These are phyloP conservation scores for Solanum piurae DNA, from an alignment of 257 asterid genomes.

Conservation along the genomic window DNA sequence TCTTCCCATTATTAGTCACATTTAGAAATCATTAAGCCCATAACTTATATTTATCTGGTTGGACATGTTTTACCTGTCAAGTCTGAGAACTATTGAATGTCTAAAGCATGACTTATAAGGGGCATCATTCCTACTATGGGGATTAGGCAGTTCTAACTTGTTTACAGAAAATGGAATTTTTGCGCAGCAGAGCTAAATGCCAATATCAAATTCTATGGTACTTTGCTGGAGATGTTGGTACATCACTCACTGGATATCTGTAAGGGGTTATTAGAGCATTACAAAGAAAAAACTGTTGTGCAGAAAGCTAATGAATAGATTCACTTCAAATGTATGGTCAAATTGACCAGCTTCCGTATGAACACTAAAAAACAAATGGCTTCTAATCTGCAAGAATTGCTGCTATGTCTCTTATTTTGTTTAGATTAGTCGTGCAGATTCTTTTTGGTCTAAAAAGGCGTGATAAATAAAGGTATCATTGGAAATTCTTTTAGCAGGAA, in stretches of 20 bases:
- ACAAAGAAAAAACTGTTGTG: background rate
- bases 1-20: background rate
- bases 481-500: background rate
- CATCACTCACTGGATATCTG: background rate
- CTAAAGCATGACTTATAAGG: background rate
- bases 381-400: background rate
- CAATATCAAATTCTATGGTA: background rate
- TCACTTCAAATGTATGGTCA: background rate
- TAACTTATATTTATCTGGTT: background rate
- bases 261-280: background rate
- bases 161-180: background rate
- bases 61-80: background rate
- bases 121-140: background rate
- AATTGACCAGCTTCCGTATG: background rate
- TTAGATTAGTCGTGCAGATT: background rate
- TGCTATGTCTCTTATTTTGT: background rate
- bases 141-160: background rate
- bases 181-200: background rate
- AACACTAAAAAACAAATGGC: background rate
- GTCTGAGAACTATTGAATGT: background rate
- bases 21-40: background rate
- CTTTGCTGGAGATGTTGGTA: background rate
- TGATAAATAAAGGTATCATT: background rate
- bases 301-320: background rate
- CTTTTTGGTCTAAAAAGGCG: background rate